Percentiles rank a stretch among this genome's conserved stretches.
Conservation (phyloP, 495 filamentous ascomycete genomes). For the Schizothecium vesticola region DNA sequence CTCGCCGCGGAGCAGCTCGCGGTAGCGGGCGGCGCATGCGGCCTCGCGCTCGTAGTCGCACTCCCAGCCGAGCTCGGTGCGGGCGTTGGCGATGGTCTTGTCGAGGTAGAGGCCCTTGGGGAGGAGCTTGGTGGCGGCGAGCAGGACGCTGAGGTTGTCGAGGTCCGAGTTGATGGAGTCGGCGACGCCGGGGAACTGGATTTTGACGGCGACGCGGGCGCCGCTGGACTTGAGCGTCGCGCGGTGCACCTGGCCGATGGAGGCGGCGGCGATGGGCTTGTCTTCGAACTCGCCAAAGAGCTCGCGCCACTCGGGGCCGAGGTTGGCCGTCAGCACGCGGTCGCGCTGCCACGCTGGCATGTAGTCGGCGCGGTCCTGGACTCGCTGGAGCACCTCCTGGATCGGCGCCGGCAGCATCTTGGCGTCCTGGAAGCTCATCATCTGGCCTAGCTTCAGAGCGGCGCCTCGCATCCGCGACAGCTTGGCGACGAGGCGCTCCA, state of each 20-base stretch:
- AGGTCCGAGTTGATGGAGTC: slow-evolving; percentile 93
- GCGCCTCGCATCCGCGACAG: slow-evolving; percentile 94
- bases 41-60: slow-evolving; percentile 93
- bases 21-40: slow-evolving; percentile 67
- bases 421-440: slow-evolving; percentile 97
- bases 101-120: slow-evolving; percentile 91
- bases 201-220: slow-evolving; percentile 81
- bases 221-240: slow-evolving; percentile 73
- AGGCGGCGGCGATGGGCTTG: slow-evolving; percentile 90
- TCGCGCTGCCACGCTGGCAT: slow-evolving; percentile 93
- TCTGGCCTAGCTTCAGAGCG: slow-evolving; percentile 95
- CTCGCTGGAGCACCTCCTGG: slow-evolving; percentile 80
- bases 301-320: slow-evolving; percentile 80
- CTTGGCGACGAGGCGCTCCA: slow-evolving; percentile 86
- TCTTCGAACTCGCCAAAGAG: slow-evolving; percentile 83
- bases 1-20: slow-evolving; percentile 56
- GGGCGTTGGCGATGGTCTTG: slow-evolving; percentile 96
- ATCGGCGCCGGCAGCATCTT: slow-evolving; percentile 88
- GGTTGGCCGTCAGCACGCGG: slow-evolving; percentile 67
- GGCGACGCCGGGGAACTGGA: slow-evolving; percentile 97
- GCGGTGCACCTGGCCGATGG: slow-evolving; percentile 92
- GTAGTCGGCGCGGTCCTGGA: slow-evolving; percentile 96
- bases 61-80: slow-evolving; percentile 89
- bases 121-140: slow-evolving; percentile 81
- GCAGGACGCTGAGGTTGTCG: slow-evolving; percentile 82